Evolutionary conservation across 1,284 basidiomycete species (phyloP), one percentile per base, ranked within the genome.

Genomic region (Austroboletus novae-zelandiae): DNA sequence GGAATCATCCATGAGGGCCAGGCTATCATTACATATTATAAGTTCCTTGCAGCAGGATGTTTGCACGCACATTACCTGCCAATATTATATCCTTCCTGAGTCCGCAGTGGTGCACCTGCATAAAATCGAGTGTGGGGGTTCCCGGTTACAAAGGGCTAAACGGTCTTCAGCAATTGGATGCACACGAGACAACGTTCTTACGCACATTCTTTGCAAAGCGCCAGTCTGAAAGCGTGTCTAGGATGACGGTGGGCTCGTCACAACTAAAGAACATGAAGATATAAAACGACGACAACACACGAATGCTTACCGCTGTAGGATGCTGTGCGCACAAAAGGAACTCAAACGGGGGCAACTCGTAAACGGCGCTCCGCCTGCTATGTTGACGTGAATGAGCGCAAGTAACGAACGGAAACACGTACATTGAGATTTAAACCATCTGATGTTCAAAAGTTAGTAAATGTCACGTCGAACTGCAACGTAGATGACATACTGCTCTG

Each of bases 71-170:
- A 78, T 66, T 65, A 84, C 79, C 82, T 82, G 62, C 94, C 94
- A 51, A 98, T 85, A 62, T 97, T 98, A 71, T 77, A 88, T 4
- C 94, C 95, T 53, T 97, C 93, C 43, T 86, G 77, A 0, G 94
- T 97, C 23, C 91, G 80, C 39, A 98, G 66, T 2, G 94, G 94
- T 25, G 91, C 91, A 15, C 91, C 94, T 5, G 94, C 94, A 64
- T 96, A 97, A 69, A 98, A 98, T 29, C 91, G 81, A 23, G 94
- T 78, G 56, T 83, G 68, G 1, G 91, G 89, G 23, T 72, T 57
- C 1, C 81, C 85, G 5, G 71, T 71, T 25, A 94, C 91, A 44
- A 89, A 74, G 0, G 94, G 94, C 83, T 96, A 71, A 9, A 49
- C 30, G 5, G 35, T 54, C 34, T 59, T 40, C n/a, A 15, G 31